Percentiles rank a stretch among this genome's conserved stretches.
These are phyloP conservation scores for Phytophthora lateralis DNA, from an alignment of 352 stramenopile species.

Conservation along the genomic window DNA sequence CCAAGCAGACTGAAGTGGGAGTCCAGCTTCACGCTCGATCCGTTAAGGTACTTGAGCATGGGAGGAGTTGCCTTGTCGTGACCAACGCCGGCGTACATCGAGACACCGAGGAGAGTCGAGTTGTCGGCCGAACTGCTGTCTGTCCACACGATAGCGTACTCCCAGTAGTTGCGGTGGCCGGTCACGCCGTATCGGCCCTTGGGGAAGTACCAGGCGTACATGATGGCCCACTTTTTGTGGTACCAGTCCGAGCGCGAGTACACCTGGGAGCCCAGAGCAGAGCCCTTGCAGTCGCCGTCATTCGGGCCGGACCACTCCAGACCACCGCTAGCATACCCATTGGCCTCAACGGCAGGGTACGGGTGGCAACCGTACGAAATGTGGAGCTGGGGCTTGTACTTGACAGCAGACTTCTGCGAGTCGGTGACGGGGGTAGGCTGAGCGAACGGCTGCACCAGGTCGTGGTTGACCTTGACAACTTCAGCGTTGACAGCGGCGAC, in stretches of 20 bases:
- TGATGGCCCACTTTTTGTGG: conserved; percentile 34
- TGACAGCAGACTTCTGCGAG: conserved; percentile 14
- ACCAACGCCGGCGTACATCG: conserved; percentile 32
- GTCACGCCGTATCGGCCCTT: conserved; percentile 37
- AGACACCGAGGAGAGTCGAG: conserved; percentile 27
- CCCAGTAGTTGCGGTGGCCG: conserved; percentile 48
- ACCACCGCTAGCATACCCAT: conserved; percentile 33
- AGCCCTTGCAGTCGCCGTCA: conserved; percentile 33
- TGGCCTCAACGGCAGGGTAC: conserved; percentile 38
- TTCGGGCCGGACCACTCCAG: conserved; percentile 31
- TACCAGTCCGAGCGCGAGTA: conserved; percentile 30
- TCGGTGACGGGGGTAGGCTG: conserved; percentile 5
- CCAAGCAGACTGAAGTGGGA: conserved; percentile 23
- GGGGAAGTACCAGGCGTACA: conserved; percentile 46
- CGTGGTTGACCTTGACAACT: conserved; percentile 33
- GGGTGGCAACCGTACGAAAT: conserved; percentile 39
- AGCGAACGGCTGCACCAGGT: conserved; percentile 9
- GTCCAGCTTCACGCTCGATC: conserved; percentile 35
- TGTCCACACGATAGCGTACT: conserved; percentile 49
- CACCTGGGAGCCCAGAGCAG: conserved; percentile 27
- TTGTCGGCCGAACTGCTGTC: conserved; percentile 26
- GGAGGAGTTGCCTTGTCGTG: conserved; percentile 31
- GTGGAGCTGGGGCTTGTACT: conserved; percentile 27
- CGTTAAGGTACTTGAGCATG: conserved; percentile 30
- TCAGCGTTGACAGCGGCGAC: conserved; percentile 5